Percentiles rank a stretch among this genome's conserved stretches.
Evolutionary conservation across 1,284 basidiomycete genomes (phyloP).

Genomic region (Tremellales sp.): DNA sequence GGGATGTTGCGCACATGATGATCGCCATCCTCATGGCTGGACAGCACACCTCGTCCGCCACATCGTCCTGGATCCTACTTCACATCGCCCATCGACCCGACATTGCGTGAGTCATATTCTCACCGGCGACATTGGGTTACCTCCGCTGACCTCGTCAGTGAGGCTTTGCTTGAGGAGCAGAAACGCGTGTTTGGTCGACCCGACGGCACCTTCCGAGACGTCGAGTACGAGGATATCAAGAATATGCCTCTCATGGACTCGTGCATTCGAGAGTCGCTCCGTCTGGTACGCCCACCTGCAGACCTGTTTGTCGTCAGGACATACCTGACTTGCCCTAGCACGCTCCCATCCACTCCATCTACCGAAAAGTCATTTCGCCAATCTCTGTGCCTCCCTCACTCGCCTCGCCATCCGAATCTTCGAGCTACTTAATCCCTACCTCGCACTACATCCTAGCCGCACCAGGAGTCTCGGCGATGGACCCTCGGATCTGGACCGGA

Average conservation of each 20-base stretch:
- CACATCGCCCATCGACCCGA: conserved; percentile 79
- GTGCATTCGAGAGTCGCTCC: conserved; percentile 87
- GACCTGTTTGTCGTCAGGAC: too few relatives aligned
- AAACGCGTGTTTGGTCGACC: conserved; percentile 72
- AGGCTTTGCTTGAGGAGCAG: conserved; percentile 84
- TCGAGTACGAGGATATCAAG: conserved; percentile 84
- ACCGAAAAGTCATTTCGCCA: conserved; percentile 81
- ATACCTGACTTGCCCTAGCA: conserved; percentile 53
- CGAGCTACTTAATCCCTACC: conserved; percentile 78
- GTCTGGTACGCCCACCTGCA: conserved; percentile 50
- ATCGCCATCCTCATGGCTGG: conserved; percentile 95
- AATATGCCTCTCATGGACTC: conserved; percentile 79
- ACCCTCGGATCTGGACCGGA: conserved; percentile 78
- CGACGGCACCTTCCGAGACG: conserved; percentile 72
- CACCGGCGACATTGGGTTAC: neutral
- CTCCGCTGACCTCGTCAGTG: conserved; percentile 51
- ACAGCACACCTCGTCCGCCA: conserved; percentile 94
- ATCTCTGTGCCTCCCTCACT: conserved; percentile 78
- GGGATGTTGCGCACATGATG: conserved; percentile 96
- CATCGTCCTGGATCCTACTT: conserved; percentile 85
- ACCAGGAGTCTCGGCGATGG: conserved; percentile 83
- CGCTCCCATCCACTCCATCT: conserved; percentile 76
- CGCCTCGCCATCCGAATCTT: conserved; percentile 65
- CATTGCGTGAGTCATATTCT: conserved; percentile 61
- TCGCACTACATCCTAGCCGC: conserved; percentile 88